These are phyloP conservation scores for Blastocystis sp. DNA, from an alignment of 352 stramenopile genomes.

Conservation along the genomic window DNA sequence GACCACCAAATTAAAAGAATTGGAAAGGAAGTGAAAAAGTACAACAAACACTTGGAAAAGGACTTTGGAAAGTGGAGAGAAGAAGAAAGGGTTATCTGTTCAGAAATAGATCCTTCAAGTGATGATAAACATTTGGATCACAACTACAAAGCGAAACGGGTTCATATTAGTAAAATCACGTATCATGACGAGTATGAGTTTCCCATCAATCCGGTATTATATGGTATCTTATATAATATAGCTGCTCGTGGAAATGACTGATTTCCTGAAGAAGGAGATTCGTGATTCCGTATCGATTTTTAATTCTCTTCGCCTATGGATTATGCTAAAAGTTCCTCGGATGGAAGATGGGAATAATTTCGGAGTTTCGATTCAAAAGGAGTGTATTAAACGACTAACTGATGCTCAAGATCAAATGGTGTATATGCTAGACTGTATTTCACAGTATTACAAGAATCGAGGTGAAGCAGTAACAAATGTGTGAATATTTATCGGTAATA, in stretches of 20 bases:
- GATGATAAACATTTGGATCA: not conserved
- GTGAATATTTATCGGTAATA: not conserved
- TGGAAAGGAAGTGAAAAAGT: conserved; percentile 4
- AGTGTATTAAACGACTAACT: not conserved
- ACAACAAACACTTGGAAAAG: not conserved
- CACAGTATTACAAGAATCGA: not conserved
- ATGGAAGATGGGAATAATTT: conserved; percentile 71
- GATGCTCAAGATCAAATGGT: not conserved
- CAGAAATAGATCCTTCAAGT: not conserved
- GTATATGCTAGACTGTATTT: not conserved
- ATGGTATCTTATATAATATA: not conserved
- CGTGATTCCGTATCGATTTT: conserved; percentile 13
- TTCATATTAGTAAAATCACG: not conserved
- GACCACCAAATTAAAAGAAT: not conserved
- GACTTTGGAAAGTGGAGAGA: conserved; percentile 41
- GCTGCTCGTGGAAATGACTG: not conserved
- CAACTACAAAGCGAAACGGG: not conserved
- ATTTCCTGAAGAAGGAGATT: conserved; percentile 3
- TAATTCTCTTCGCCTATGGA: conserved; percentile 68
- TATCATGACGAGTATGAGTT: conserved; percentile 1
- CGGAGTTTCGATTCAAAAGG: conserved; percentile 68
- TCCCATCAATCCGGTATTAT: conserved; percentile 9
- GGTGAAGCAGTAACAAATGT: not conserved
- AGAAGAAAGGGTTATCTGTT: not conserved
- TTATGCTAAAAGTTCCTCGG: conserved; percentile 68